These are phyloP conservation scores for Rhipidocladum racemiflorum DNA, from an alignment of 176 grass and related monocot genomes.

Conservation along the genomic window DNA sequence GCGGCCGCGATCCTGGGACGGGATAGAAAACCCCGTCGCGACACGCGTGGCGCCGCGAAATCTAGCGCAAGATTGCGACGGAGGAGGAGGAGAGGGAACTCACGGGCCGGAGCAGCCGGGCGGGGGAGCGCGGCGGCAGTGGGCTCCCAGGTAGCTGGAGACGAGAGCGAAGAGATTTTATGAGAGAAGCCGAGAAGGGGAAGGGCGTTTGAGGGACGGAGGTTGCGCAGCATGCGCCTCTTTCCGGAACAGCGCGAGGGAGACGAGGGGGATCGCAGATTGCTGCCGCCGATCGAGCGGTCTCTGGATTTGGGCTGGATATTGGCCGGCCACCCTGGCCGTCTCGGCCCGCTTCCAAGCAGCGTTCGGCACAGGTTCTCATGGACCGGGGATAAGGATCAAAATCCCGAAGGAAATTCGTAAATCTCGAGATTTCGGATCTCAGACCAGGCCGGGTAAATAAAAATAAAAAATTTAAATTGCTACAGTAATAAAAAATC, in stretches of 20 bases:
- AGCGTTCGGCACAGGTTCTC: too few species aligned
- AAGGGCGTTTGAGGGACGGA: neutral
- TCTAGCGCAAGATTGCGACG: neutral
- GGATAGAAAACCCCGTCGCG: neutral
- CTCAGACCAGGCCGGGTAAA: too few species aligned
- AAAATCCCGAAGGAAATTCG: too few species aligned
- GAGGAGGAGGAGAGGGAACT: neutral
- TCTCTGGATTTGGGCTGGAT: neutral
- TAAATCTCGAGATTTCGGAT: too few species aligned
- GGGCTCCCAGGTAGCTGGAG: slow-evolving; percentile 1
- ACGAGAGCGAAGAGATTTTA: neutral
- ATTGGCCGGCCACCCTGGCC: neutral
- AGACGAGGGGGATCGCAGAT: neutral
- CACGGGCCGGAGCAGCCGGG: neutral
- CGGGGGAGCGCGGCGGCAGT: neutral
- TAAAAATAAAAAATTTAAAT: too few species aligned
- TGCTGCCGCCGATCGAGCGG: neutral
- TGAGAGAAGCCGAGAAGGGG: neutral
- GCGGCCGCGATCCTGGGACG: neutral
- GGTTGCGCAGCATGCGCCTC: neutral
- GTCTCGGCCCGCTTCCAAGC: neutral
- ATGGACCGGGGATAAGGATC: too few species aligned
- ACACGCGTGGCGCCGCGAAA: neutral
- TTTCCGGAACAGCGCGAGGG: neutral
- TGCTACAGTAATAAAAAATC: too few species aligned